Base-by-base conservation (phyloP, 306 rosid species). In the Alnus rubra region DNA sequence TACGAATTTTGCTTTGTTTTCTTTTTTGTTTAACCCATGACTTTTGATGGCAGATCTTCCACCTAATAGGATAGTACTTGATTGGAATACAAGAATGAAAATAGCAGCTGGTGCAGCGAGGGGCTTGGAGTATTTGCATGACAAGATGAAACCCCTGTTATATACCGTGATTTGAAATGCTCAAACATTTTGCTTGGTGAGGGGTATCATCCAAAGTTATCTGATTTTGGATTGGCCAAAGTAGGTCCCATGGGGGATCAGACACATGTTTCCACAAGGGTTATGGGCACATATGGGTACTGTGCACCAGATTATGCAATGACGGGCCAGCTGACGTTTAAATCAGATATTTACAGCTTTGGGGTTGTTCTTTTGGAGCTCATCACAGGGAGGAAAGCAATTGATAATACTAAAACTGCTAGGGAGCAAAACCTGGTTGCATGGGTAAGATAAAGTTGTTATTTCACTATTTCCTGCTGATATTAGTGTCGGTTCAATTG, bases 301-400 rank as follows among this genome's bases (percentile, higher is more conserved):
- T 91, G 95, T 52, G 97, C 97, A 7, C 97, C 98, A 2, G 93
- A 88, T 81, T 94, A 91, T 80, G 91, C 93, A 37, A 88, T 84
- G 92, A 92, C 98, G 0, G 97, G 98, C 49, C 94, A 91, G 75
- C 87, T 92, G 72, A 92, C 98, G 35, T 88, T 92, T 70, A 91
- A 95, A 85, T 89, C 97, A 48, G 98, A 95, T 81, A 85, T 95
- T 79, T 91, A 92, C 84, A 92, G 96, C 86, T 91, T 95, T 13
- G 98, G 98, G 10, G 97, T 95, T 45, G 98, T 91, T 87, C 95
- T 95, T 84, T 85, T 95, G 91, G 98, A 95, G 89, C 86, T 95
- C 74, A 88, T 95, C 72, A 92, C 97, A 0, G 98, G 98, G 13
- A 83, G 92, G 86, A 90, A 86, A 78, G 92, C 94, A 7, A 84